Evolutionary conservation across 208 protist species (phyloP), one percentile per base, ranked within the genome.

Genomic region (Trichomonas gallinae): DNA sequence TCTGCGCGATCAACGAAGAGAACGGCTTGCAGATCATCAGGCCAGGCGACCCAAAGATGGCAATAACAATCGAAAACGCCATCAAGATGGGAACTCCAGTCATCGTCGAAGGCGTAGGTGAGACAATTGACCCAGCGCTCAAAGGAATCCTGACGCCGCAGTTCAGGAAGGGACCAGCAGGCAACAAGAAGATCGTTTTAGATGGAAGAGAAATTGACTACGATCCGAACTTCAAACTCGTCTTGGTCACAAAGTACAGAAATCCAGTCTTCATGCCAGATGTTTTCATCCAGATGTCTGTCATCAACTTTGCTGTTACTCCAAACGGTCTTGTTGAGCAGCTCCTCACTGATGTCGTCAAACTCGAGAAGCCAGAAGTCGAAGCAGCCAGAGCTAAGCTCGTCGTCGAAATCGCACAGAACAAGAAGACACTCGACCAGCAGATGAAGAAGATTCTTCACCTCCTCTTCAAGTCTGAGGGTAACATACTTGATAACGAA

Each of bases 401-500:
- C 45, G 98, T 99, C 82, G 98, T 98, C 93, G 98, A 98, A 96
- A 99, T 99, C 96, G 98, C 98, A 13, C 98, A 98, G 96, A 98
- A 98, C 96, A 98, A 99, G 97, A 98, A 98, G 97, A 98, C 99
- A 97, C 97, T 99, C 15, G 98, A 99, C 97, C 98, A 98, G 58
- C 97, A 99, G 81, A 98, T 99, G 97, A 98, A 99, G 96, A 98
- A 98, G 96, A 98, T 98, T 44, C 97, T 98, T 31, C 72, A 98
- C 63, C 93, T 98, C 2, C 97, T 98, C 40, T 97, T 97, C 1
- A 96, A 96, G 15, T 85, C 97, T 6, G 82, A 98, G 58, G 96
- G 96, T 23, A 97, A 97, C 38, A 99, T 99, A 96, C 98, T 99
- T 8, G 99, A 99, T 96, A 98, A 98, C 97, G 98, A 99, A 97